Conservation (phyloP, 495 filamentous ascomycete species). For the Venustampulla echinocandica region DNA sequence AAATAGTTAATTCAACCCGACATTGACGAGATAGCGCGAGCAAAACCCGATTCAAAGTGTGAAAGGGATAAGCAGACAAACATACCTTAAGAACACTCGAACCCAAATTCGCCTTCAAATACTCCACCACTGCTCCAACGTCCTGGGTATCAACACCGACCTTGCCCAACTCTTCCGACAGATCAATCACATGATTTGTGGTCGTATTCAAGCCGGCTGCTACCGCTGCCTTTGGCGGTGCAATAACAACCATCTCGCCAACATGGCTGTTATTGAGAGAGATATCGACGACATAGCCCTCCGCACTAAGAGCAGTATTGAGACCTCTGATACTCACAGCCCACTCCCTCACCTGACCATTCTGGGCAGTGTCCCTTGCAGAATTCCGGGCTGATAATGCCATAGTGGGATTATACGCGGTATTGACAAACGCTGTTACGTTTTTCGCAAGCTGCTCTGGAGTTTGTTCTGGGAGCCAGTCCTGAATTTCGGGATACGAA, state of each 20-base stretch:
- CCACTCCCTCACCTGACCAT: conserved; percentile 38
- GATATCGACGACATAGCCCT: background rate
- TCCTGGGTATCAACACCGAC: conserved; percentile 27
- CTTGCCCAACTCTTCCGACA: conserved; percentile 3
- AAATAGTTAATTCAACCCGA: background rate
- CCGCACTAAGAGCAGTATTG: background rate
- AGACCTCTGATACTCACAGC: conserved; percentile 40
- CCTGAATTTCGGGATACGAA: conserved; percentile 24
- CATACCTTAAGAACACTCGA: conserved; percentile 30
- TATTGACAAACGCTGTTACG: conserved; percentile 36
- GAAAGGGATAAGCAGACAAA: background rate
- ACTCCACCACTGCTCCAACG: conserved; percentile 32
- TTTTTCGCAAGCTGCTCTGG: conserved; percentile 20
- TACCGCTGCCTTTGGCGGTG: background rate
- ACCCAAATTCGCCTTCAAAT: conserved; percentile 36
- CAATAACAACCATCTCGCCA: background rate
- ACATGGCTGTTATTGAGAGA: background rate
- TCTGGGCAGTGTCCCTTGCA: background rate
- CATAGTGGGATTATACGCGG: conserved; percentile 39
- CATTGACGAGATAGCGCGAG: background rate
- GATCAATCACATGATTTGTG: conserved; percentile 6
- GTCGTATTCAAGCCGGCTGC: background rate
- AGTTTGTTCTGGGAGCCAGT: conserved; percentile 14
- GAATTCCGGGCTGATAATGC: background rate
- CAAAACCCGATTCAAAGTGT: too few species aligned